These are phyloP conservation scores for Fomitopsis palustris DNA, from an alignment of 1,284 basidiomycete genomes.

Conservation along the genomic window DNA sequence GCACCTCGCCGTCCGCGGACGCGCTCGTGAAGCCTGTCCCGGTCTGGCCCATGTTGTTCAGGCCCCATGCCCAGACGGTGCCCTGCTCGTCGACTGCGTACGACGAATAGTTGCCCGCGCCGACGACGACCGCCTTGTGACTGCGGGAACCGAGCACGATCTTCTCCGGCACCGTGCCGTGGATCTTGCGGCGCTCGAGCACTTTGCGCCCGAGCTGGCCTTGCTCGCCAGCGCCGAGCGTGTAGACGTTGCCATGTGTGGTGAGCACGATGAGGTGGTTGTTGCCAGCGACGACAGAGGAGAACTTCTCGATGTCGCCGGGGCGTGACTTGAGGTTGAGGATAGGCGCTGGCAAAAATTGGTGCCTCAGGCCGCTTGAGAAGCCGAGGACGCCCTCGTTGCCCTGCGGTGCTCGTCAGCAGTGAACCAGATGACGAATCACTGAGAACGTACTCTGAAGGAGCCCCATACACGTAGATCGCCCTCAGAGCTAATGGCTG, in stretches of 20 bases:
- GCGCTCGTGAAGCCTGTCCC: constrained; percentile 52
- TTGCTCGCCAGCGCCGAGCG: constrained; percentile 86
- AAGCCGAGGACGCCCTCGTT: constrained; percentile 86
- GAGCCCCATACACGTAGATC: constrained; percentile 87
- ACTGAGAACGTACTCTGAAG: constrained; percentile 67
- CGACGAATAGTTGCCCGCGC: constrained; percentile 80
- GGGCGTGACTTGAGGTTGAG: constrained; percentile 43
- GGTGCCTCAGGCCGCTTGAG: constrained; percentile 57
- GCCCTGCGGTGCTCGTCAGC: constrained; percentile 33
- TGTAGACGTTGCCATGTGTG: constrained; percentile 78
- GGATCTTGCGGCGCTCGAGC: constrained; percentile 79
- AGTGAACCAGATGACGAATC: neutral
- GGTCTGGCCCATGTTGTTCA: constrained; percentile 75
- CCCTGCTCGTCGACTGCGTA: constrained; percentile 85
- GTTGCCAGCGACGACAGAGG: constrained; percentile 68
- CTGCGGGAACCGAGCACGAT: constrained; percentile 63
- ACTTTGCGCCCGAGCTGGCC: constrained; percentile 85
- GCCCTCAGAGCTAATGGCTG: constrained; percentile 75
- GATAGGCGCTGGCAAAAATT: constrained; percentile 68
- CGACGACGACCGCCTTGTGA: constrained; percentile 74
- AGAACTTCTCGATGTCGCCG: constrained; percentile 18
- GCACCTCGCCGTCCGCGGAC: constrained; percentile 50
- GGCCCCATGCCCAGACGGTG: constrained; percentile 86
- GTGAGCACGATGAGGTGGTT: constrained; percentile 89
- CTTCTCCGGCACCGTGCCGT: constrained; percentile 83